Evolutionary conservation across 768 basidiomycete genomes (phyloP).

Genomic region (Phlebiopsis gigantea): DNA sequence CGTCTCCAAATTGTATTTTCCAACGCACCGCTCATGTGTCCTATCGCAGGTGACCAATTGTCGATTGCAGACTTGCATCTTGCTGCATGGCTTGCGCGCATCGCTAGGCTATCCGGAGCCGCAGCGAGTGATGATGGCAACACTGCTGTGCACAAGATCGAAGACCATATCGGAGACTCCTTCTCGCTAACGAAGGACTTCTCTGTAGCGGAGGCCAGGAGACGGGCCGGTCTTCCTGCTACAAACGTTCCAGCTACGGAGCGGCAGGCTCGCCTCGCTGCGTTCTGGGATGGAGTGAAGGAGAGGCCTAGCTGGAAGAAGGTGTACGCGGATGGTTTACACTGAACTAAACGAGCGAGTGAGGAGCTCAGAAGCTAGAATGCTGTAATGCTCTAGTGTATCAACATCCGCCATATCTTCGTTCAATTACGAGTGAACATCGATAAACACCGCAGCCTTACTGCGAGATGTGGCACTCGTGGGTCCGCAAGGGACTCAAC

Average conservation of each 20-base stretch:
- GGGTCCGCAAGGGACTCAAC: too few species aligned
- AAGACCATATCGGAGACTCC: conserved; percentile 43
- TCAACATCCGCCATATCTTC: too few species aligned
- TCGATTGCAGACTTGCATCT: conserved; percentile 80
- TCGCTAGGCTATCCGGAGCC: conserved; percentile 57
- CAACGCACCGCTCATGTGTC: neutral
- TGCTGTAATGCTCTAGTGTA: neutral
- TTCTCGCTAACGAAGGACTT: conserved; percentile 41
- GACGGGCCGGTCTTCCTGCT: conserved; percentile 23
- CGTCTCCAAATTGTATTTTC: conserved; percentile 12
- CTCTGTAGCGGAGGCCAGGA: conserved; percentile 27
- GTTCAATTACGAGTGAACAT: too few species aligned
- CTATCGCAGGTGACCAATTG: conserved; percentile 67
- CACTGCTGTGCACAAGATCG: conserved; percentile 44
- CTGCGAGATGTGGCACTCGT: too few species aligned
- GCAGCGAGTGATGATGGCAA: conserved; percentile 44
- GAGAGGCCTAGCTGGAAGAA: conserved; percentile 47
- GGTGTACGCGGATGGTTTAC: conserved; percentile 39
- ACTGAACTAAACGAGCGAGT: conserved; percentile 22
- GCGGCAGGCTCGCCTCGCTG: conserved; percentile 48
- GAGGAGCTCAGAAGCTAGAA: neutral
- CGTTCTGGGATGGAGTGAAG: conserved; percentile 68
- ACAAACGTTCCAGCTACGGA: conserved; percentile 25
- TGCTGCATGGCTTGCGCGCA: conserved; percentile 64
- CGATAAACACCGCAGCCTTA: too few species aligned